phyloP scores from a whole-genome alignment of 75 land plant species.

The Picea sitchensis region DNA sequence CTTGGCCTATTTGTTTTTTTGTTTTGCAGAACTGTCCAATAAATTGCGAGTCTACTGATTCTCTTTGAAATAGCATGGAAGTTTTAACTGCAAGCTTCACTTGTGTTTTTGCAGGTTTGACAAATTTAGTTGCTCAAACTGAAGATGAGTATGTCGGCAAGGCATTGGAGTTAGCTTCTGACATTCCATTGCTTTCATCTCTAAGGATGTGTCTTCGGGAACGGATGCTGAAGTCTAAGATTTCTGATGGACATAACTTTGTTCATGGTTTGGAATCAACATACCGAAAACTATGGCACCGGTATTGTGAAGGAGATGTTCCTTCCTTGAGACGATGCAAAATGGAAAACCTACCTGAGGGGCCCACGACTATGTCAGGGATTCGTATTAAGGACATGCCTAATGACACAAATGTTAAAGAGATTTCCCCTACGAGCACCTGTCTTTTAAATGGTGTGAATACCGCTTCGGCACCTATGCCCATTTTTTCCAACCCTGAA shows the following conservation, averaged over 20 bases:
- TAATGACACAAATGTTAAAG: not conserved
- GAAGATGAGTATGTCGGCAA: conserved; percentile 87
- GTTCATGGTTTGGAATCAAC: conserved; percentile 59
- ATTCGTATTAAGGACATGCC: not conserved
- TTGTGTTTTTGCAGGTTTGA: conserved; percentile 48
- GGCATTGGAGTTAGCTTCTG: conserved; percentile 80
- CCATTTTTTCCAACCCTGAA: conserved; percentile 1
- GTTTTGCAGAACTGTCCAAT: not conserved
- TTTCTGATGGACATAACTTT: conserved; percentile 81
- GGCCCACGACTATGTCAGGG: not conserved
- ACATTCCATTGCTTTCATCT: conserved; percentile 53
- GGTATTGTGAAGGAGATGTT: conserved; percentile 80
- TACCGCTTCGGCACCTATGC: not conserved
- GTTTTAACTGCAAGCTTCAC: not conserved
- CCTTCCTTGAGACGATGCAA: conserved; percentile 51
- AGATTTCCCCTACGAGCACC: not conserved
- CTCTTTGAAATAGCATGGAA: no score
- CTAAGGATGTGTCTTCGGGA: conserved; percentile 74
- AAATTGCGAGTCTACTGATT: no score
- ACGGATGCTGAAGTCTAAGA: conserved; percentile 79
- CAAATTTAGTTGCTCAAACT: conserved; percentile 61
- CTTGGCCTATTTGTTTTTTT: not conserved
- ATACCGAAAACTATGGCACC: conserved; percentile 77
- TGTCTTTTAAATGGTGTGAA: conserved; percentile 24
- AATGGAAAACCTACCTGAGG: conserved; percentile 26